phyloP scores from a whole-genome alignment of 805 yeast species.

The Ogataea parapolymorpha region DNA sequence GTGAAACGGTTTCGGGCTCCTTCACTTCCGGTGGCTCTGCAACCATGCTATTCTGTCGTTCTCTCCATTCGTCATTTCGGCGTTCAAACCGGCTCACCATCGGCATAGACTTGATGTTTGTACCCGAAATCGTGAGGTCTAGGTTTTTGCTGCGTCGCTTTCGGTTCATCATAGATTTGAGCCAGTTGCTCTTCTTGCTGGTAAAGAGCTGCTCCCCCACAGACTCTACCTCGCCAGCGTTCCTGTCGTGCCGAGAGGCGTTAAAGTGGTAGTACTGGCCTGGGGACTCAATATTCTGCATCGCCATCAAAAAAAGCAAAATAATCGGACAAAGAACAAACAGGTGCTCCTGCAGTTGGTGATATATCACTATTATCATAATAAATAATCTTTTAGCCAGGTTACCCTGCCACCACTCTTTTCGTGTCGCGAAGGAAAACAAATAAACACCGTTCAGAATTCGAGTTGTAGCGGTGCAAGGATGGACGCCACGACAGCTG shows the following conservation, averaged over 20 bases:
- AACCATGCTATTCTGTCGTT: constrained; percentile 4
- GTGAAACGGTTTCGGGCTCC: neutral
- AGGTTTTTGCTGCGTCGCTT: constrained; percentile 5
- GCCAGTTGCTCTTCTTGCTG: constrained; percentile 8
- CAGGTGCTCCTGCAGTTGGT: neutral
- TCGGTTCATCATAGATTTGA: constrained; percentile 5
- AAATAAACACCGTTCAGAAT: constrained; percentile 1
- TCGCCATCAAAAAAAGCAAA: neutral
- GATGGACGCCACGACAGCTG: neutral
- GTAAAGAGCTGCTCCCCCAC: constrained; percentile 13
- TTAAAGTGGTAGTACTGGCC: constrained; percentile 10
- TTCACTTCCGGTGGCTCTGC: neutral
- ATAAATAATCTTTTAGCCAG: neutral
- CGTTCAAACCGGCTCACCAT: constrained; percentile 23
- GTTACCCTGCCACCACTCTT: constrained; percentile 9
- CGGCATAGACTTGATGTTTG: constrained; percentile 24
- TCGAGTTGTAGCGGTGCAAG: neutral
- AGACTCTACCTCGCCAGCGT: neutral
- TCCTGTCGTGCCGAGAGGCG: constrained; percentile 5
- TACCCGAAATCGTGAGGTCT: constrained; percentile 11
- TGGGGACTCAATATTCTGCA: neutral
- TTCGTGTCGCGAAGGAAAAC: constrained; percentile 9
- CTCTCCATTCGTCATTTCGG: constrained; percentile 21
- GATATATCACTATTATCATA: neutral
- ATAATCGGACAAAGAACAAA: neutral